These are phyloP conservation scores for Raffaelea deltoideospora DNA, from an alignment of 2,329 filamentous ascomycete genomes.

Conservation along the genomic window DNA sequence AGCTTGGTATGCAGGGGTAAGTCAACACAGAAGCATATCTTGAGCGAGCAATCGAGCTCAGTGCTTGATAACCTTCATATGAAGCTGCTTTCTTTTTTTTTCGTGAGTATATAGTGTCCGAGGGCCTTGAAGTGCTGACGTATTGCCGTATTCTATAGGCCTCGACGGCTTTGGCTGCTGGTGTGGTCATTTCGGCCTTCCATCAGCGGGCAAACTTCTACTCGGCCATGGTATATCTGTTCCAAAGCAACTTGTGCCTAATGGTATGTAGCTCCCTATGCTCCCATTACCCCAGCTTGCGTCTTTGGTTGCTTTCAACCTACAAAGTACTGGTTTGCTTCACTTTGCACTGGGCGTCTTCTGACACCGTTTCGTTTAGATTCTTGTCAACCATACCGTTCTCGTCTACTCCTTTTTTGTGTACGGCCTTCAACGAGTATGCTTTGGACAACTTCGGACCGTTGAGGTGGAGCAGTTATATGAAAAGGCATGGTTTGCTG, in stretches of 20 bases:
- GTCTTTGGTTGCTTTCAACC: neutral
- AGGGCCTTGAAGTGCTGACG: no score
- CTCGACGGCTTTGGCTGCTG: slow-evolving; percentile 70
- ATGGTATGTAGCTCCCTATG: no score
- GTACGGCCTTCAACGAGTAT: slow-evolving; percentile 75
- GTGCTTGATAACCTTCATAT: no score
- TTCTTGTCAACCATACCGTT: slow-evolving; percentile 80
- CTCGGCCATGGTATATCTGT: slow-evolving; percentile 89
- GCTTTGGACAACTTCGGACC: slow-evolving; percentile 78
- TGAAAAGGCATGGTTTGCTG: slow-evolving; percentile 94
- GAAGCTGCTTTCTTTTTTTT: no score
- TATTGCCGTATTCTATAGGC: slow-evolving; percentile 30
- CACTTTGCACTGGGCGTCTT: no score
- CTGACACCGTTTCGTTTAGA: slow-evolving; percentile 29
- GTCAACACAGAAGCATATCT: slow-evolving; percentile 13
- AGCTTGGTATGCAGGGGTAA: slow-evolving; percentile 45
- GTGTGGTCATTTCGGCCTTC: slow-evolving; percentile 79
- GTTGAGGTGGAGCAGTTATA: slow-evolving; percentile 96
- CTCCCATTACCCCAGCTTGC: no score
- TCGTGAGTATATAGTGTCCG: no score
- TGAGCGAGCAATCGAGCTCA: no score
- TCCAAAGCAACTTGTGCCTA: slow-evolving; percentile 88
- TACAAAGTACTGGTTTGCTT: no score
- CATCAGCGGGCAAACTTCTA: slow-evolving; percentile 97
- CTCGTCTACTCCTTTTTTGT: slow-evolving; percentile 67